Percentiles rank a stretch among this genome's conserved stretches.
phyloP scores from a whole-genome alignment of 2,329 filamentous ascomycete species.

The Dryadomyces sulphureus region DNA sequence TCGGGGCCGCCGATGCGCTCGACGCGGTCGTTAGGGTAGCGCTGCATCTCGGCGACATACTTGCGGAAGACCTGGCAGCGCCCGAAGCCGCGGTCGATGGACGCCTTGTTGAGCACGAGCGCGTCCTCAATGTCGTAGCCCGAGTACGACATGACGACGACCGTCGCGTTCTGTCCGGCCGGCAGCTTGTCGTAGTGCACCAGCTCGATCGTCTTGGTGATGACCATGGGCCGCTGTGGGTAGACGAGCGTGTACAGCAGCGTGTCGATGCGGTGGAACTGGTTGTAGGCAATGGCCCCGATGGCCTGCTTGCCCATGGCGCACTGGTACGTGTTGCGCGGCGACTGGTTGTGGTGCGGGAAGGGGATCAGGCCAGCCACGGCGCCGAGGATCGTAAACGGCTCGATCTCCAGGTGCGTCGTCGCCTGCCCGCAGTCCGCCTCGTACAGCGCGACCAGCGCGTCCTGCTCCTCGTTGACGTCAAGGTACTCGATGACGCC shows the following conservation, averaged over 20 bases:
- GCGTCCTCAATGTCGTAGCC: conserved; percentile 99
- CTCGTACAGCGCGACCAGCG: conserved; percentile 83
- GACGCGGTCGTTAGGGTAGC: conserved; percentile 67
- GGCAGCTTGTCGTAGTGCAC: conserved; percentile 96
- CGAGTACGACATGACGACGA: conserved; percentile 98
- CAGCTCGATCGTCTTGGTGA: conserved; percentile 89
- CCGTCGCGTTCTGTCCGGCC: conserved; percentile 90
- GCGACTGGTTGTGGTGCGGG: conserved; percentile 97
- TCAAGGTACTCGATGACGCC: conserved; percentile 94
- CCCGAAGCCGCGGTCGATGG: conserved; percentile 86
- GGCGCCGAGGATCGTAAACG: conserved; percentile 89
- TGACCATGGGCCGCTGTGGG: conserved; percentile 93
- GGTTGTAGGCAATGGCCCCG: conserved; percentile 93
- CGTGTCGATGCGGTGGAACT: conserved; percentile 93
- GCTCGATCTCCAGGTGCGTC: conserved; percentile 94
- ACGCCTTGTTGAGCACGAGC: conserved; percentile 90
- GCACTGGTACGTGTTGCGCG: conserved; percentile 96
- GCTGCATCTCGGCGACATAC: conserved; percentile 71
- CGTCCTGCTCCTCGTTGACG: conserved; percentile 96
- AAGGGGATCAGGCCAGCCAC: conserved; percentile 95
- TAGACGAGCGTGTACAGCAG: conserved; percentile 95
- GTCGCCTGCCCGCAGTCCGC: conserved; percentile 67
- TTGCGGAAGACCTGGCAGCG: conserved; percentile 98
- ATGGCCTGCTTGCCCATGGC: conserved; percentile 99
- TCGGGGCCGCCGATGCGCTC: conserved; percentile 51